phyloP scores from a whole-genome alignment of 805 yeast genomes.

The Kluyveromyces wickerhamii region DNA sequence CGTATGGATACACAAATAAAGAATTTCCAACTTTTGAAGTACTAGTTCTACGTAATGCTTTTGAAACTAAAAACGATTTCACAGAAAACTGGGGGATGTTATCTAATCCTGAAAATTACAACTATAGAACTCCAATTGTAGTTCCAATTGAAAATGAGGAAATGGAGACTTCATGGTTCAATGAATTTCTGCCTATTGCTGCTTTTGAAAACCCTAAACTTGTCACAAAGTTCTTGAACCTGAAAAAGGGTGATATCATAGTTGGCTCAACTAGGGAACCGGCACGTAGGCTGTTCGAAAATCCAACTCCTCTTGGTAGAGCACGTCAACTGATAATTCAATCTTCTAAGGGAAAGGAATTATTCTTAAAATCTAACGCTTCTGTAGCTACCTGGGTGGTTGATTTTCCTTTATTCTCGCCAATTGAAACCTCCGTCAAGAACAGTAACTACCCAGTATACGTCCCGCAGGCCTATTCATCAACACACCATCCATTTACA shows the following conservation, averaged over 20 bases:
- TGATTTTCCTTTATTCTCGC: slow-evolving; percentile 89
- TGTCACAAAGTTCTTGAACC: slow-evolving; percentile 31
- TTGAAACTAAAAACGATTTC: slow-evolving; percentile 23
- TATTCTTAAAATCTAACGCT: slow-evolving; percentile 12
- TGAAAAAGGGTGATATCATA: slow-evolving; percentile 63
- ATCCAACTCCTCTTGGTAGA: slow-evolving; percentile 90
- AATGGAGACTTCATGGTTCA: slow-evolving; percentile 39
- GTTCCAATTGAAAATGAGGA: slow-evolving; percentile 40
- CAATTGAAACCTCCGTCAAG: slow-evolving; percentile 30
- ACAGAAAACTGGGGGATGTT: slow-evolving; percentile 32
- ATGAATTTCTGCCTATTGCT: slow-evolving; percentile 26
- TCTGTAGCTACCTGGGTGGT: slow-evolving; percentile 73
- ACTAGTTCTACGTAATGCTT: slow-evolving; percentile 49
- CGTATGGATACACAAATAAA: slow-evolving; percentile 27
- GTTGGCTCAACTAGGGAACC: slow-evolving; percentile 65
- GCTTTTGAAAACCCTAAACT: slow-evolving; percentile 27
- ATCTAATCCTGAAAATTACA: slow-evolving; percentile 38
- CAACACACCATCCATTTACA: slow-evolving; percentile 97
- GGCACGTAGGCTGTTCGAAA: slow-evolving; percentile 63
- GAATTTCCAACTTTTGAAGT: slow-evolving; percentile 70
- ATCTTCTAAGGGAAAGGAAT: slow-evolving; percentile 35
- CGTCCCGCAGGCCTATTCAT: slow-evolving; percentile 37
- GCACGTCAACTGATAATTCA: slow-evolving; percentile 68
- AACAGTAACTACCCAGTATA: slow-evolving; percentile 52
- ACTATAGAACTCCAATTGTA: slow-evolving; percentile 50